phyloP scores from a whole-genome alignment of 345 rosid genomes.

The Lenwebbia sp. region DNA sequence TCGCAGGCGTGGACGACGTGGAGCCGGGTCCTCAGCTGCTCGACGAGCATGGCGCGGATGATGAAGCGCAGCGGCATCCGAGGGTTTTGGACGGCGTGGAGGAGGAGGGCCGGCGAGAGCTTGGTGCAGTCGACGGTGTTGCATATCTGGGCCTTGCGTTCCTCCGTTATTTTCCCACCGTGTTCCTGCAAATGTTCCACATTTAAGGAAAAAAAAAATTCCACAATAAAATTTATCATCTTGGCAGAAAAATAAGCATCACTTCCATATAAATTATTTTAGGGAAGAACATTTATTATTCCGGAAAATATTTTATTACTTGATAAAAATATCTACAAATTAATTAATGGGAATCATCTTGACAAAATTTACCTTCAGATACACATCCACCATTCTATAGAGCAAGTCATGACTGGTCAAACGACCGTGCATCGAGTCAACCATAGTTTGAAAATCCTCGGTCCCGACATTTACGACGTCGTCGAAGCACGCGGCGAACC shows the following conservation, averaged over 20 bases:
- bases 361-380: slow-evolving; percentile 40
- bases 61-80: slow-evolving; percentile 68
- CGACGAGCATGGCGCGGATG: slow-evolving; percentile 74
- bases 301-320: background rate
- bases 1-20: slow-evolving; percentile 27
- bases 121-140: slow-evolving; percentile 58
- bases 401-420: slow-evolving; percentile 56
- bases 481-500: slow-evolving; percentile 25
- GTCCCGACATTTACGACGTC: slow-evolving; percentile 31
- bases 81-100: slow-evolving; percentile 80
- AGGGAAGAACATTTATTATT: background rate
- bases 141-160: slow-evolving; percentile 52
- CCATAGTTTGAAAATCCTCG: slow-evolving; percentile 39
- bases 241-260: background rate
- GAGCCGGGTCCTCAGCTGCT: slow-evolving; percentile 68
- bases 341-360: background rate
- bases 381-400: slow-evolving; percentile 57
- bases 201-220: background rate
- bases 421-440: slow-evolving; percentile 38
- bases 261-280: background rate
- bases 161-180: slow-evolving; percentile 43
- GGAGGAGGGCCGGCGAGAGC: slow-evolving; percentile 52
- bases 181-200: slow-evolving; percentile 25
- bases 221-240: background rate
- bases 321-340: background rate